Evolutionary conservation across 345 rosid genomes (phyloP).

Genomic region (Gossypium herbaceum): DNA sequence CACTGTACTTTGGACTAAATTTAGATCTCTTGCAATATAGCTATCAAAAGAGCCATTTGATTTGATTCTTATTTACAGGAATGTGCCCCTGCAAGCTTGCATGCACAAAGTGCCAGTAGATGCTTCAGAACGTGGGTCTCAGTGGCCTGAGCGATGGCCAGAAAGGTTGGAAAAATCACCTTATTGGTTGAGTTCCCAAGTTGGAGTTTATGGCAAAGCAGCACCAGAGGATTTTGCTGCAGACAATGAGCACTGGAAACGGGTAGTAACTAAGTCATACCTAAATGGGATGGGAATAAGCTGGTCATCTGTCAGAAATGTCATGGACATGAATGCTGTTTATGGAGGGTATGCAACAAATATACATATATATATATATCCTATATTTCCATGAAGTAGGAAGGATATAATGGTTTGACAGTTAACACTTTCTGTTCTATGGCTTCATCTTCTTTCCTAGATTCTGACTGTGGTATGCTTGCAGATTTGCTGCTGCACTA

Average conservation of each 20-base stretch:
- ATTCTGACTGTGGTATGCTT: constrained; percentile 23
- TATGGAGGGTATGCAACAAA: constrained; percentile 77
- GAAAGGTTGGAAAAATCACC: constrained; percentile 75
- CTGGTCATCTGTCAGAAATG: constrained; percentile 82
- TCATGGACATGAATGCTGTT: constrained; percentile 94
- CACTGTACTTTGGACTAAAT: background rate
- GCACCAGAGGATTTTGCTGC: constrained; percentile 81
- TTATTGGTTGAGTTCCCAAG: constrained; percentile 71
- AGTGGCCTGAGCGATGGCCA: constrained; percentile 96
- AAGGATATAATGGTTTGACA: background rate
- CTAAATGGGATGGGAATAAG: constrained; percentile 76
- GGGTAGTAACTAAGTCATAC: constrained; percentile 80
- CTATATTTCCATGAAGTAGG: background rate
- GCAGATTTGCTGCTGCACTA: constrained; percentile 90
- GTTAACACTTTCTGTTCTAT: background rate
- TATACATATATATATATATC: background rate
- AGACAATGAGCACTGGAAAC: constrained; percentile 86
- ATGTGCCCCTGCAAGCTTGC: constrained; percentile 83
- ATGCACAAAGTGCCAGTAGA: constrained; percentile 76
- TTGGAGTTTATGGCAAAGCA: constrained; percentile 89
- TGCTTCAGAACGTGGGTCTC: constrained; percentile 67
- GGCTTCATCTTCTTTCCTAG: background rate
- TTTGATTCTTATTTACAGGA: constrained; percentile 42
- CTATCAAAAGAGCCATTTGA: constrained; percentile 8
- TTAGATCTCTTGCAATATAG: background rate